A percentile compares a stretch with the other conserved stretches of the same genome.
These are phyloP conservation scores for Cyclanthera cordifolia DNA, from an alignment of 306 rosid species.

Conservation along the genomic window DNA sequence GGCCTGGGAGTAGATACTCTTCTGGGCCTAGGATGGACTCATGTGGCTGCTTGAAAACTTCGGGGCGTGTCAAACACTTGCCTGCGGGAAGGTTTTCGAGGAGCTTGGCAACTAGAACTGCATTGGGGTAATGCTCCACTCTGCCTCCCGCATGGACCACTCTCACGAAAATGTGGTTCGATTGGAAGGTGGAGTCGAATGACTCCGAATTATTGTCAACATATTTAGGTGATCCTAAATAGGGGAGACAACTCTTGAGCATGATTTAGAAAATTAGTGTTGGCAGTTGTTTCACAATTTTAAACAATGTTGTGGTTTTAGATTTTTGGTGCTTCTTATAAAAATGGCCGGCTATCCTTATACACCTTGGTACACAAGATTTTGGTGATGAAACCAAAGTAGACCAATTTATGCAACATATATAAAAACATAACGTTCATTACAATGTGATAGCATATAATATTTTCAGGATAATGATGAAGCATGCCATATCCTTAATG, in stretches of 20 bases:
- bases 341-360: background rate
- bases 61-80: conserved; percentile 44
- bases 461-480: background rate
- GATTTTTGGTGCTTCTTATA: background rate
- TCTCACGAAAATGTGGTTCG: conserved; percentile 40
- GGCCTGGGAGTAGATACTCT: conserved; percentile 46
- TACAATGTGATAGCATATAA: background rate
- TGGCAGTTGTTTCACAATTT: background rate
- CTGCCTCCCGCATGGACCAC: conserved; percentile 50
- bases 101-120: conserved; percentile 36
- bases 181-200: conserved; percentile 16
- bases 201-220: background rate
- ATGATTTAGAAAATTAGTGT: background rate
- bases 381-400: background rate
- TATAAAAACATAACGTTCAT: background rate
- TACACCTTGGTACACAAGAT: background rate
- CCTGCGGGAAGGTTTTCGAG: conserved; percentile 63
- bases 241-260: background rate
- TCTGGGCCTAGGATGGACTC: conserved; percentile 36
- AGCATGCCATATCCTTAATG: background rate
- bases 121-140: conserved; percentile 38
- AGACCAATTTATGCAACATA: background rate
- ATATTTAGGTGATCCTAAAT: conserved; percentile 3
- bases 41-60: conserved; percentile 57
- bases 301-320: background rate